Evolutionary conservation across 2,329 filamentous ascomycete species (phyloP), one percentile per base, ranked within the genome.

Genomic region (Chrysosporium keratinophilum): DNA sequence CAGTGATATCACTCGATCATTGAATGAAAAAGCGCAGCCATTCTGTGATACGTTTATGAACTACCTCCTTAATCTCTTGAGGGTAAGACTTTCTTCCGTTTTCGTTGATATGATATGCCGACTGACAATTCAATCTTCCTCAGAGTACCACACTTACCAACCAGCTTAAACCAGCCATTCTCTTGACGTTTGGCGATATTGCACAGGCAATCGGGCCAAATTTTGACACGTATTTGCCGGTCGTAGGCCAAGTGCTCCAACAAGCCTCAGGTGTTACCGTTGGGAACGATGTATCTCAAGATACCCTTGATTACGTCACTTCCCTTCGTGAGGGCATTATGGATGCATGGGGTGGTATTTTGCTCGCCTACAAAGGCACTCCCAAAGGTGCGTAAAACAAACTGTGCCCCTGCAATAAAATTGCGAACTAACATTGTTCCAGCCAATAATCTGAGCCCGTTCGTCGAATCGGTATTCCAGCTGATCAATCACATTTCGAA

Each of bases 31-130:
- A 69, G 87, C 91, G 65, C 88, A 95, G 73, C 93, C 91, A 54
- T 97, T 85, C 77, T 98, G 93, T 72, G 93, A 98, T 65, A 81
- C 84, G 60, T 96, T 97, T 71, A 98, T 98, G 93, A 98, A 98
- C 78, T 87, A 93, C 68, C 78, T 98, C 55, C 80, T 98, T 58
- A 90, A 88, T 76, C 94, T 95, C 72, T 76, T 98, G 41, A 82
- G 87, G 70, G 85, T 88, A 70, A 60, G 67, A 28, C 79, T 77
- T 10, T 11, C 9, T 17, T 17, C 20, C 28, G 3, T 19, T 31
- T 42, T 33, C 47, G 52, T 59, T 62, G 60, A 61, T 52, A 43
- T 17, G 15, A 7, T 19, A 31, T 34, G 28, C 48, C 54, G 49
- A 28, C 69, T 74, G 65, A 75, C 69, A 52, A 58, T 43, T 15